Percentiles rank a stretch among this genome's conserved stretches.
These are phyloP conservation scores for Strobilomyces echinocephalus DNA, from an alignment of 768 basidiomycete species.

Conservation along the genomic window DNA sequence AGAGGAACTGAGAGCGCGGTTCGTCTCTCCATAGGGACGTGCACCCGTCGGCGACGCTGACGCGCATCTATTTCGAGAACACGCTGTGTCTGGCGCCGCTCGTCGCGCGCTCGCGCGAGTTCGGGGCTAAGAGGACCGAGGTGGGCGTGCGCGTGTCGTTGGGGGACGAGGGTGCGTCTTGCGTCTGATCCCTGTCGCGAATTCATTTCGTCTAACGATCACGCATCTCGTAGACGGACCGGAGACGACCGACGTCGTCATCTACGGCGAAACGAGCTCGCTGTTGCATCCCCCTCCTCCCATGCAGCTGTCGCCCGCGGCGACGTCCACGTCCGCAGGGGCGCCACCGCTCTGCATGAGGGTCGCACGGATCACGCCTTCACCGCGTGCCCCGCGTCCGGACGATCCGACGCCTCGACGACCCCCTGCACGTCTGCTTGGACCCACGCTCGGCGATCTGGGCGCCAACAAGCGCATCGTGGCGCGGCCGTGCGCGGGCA, in stretches of 20 bases:
- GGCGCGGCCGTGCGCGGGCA: constrained; percentile 15
- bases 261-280: constrained; percentile 38
- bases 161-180: constrained; percentile 54
- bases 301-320: constrained; percentile 8
- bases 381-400: constrained; percentile 50
- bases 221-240: constrained; percentile 47
- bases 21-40: constrained; percentile 52
- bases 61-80: constrained; percentile 67
- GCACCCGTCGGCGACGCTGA: constrained; percentile 58
- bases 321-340: constrained; percentile 19
- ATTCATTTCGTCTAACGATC: neutral
- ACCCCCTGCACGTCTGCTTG: constrained; percentile 42
- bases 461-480: constrained; percentile 23
- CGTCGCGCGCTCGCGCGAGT: constrained; percentile 17
- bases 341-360: constrained; percentile 33
- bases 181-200: neutral
- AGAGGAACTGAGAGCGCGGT: neutral
- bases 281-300: constrained; percentile 8
- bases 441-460: constrained; percentile 11
- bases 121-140: constrained; percentile 35
- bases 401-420: constrained; percentile 77
- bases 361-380: constrained; percentile 54
- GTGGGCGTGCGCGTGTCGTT: constrained; percentile 63
- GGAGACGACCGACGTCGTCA: constrained; percentile 63
- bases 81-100: constrained; percentile 51